Evolutionary conservation across 306 rosid species (phyloP), one percentile per base, ranked within the genome.

Genomic region (Vigna trinervia): DNA sequence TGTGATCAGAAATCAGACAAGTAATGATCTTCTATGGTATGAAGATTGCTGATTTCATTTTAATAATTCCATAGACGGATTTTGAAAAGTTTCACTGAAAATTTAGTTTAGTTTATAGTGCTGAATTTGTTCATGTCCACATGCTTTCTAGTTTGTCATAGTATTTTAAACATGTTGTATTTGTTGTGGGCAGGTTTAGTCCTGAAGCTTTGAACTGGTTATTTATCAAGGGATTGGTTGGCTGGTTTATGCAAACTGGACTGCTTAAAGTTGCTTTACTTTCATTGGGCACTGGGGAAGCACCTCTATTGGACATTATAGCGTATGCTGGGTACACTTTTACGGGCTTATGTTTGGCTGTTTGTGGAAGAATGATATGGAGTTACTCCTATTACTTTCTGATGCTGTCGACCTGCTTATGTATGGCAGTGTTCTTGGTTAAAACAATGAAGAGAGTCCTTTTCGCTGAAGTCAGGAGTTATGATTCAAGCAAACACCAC

Each of bases 401-500:
- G 74, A 88, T 95, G 96, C 96, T 93, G 13, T 92, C 91, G 88
- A 78, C 97, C 83, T 91, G 97, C 74, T 52, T 92, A 73, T 90
- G 96, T 90, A 95, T 92, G 97, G 99, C 94, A 85, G 68, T 89
- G 26, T 95, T 95, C 81, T 86, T 95, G 85, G 99, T 95, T 86
- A 95, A 95, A 87, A 92, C 97, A 5, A 88, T 92, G 96, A 92
- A 95, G 80, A 86, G 99, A 75, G 98, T 92, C 57, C 94, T 95
- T 52, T 92, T 95, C 62, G 97, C 97, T 0, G 97, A 91, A 84
- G 92, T 89, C 74, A 88, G 97, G 81, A 92, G 88, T 74, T 92
- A 87, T 73, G 97, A 95, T 82, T 92, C 99, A 5, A 90, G 90
- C 88, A 88, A 70, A 84, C 96, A 92, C 58, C 99, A 95, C 85